Base-by-base conservation (phyloP, 352 stramenopile genomes). In the Globisporangium emineosum region DNA sequence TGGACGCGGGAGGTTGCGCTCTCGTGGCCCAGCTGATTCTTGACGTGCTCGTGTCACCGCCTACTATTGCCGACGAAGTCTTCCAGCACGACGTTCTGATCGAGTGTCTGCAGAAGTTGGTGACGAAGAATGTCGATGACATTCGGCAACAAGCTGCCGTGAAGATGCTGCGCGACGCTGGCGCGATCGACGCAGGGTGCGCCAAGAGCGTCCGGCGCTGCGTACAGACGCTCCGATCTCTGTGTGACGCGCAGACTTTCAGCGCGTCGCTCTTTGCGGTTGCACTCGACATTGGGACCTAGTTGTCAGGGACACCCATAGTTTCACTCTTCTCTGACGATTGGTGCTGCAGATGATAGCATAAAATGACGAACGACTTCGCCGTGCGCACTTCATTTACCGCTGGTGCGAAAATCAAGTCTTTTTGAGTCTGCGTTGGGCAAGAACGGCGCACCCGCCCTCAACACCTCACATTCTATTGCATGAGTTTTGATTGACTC, bases 181-280 rank as follows among this genome's bases (percentile, higher is more conserved):
- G 73, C 25, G 50, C 51, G 5, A 47, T 78, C 47, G 62, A 71
- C n/a, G 21, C 51, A n/a, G 32, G 29, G 7, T 69, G 69, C 47
- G 69, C 70, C 0, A 65, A 66, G 40, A 65, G 64, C 10, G 78
- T 83, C 15, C 23, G 49, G 15, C 64, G 29, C 21, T 87, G 75
- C 55, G 70, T 88, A 49, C 69, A 65, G 53, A 65, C 37, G 32
- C 45, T 91, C 32, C 69, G 66, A 2, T 58, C 64, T 32, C 50
- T 63, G 55, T 81, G 78, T 33, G 76, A 86, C 35, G 21, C 65
- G 5, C 42, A 62, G 17, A 66, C 67, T 6, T 91, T 88, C 60
- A 69, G 62, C 23, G 70, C 65, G 2, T 91, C 82, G 21, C 76
- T 91, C 50, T 89, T 91, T 49, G 72, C 79, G 15, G 81, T 83